Evolutionary conservation across 2,329 filamentous ascomycete species (phyloP), one percentile per base, ranked within the genome.

Genomic region (Penicillium crustosum): DNA sequence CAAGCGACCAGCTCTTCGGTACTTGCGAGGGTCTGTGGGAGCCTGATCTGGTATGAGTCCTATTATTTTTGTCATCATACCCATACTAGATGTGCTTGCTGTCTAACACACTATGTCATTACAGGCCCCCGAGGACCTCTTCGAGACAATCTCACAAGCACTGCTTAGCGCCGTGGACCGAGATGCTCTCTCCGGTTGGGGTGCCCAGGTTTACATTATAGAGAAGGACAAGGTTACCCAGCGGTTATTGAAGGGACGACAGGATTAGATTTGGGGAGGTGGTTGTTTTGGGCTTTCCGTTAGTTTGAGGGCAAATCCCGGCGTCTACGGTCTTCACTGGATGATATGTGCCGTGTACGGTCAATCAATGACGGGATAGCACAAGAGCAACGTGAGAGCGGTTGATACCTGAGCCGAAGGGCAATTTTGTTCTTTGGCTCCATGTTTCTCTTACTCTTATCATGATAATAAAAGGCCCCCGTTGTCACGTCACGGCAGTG

Each of bases 201-300:
- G 94, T 75, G 94, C 94, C 39, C 92, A 99, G 74, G 94, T 99
- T 68, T 99, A 97, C 81, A 96, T 99, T 73, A 96, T 99, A 77
- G 94, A 97, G 83, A 99, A 99, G 86, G 93, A 96, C 82, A 97
- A 97, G 89, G 91, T 99, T 63, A 97, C 94, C 72, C 97, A 97
- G 89, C 86, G 94, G 77, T 86, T 99, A 87, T 83, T 99, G 77
- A 97, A 97, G 87, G 93, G 93, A 74, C 87, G 93, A 82, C 93
- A 97, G 82, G 93, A 97, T 77, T 93, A 91, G 70, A 70, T 44
- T 49, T 41, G 52, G 59, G 49, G 35, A 60, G 57, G 49, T 59
- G 55, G 56, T 56, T 68, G 45, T 66, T 62, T 65, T 69, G 60
- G 63, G 62, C 56, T 68, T 68, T 64, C 59, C 63, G 59, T 63